phyloP scores from a whole-genome alignment of 345 rosid species.

The Noccaea bulbosa region DNA sequence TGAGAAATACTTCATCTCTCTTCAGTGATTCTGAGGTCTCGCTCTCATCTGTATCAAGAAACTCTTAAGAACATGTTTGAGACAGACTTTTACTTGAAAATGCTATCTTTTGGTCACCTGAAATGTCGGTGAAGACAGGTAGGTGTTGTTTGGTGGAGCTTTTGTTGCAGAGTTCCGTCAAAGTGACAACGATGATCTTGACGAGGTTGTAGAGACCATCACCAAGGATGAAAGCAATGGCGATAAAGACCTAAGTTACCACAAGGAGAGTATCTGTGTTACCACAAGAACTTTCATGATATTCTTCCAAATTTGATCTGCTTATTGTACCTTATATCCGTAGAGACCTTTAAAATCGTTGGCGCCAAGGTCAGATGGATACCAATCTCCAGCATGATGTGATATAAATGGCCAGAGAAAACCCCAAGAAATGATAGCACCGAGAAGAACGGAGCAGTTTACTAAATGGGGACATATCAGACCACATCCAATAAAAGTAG shows the following conservation, averaged over 20 bases:
- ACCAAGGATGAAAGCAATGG: conserved; percentile 76
- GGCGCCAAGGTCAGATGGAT: conserved; percentile 68
- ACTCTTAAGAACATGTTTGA: not conserved
- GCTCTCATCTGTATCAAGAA: conserved; percentile 43
- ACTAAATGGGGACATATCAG: conserved; percentile 91
- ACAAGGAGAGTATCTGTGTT: no score
- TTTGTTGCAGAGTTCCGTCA: conserved; percentile 57
- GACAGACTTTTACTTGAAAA: not conserved
- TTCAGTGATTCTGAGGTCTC: conserved; percentile 52
- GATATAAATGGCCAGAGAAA: conserved; percentile 83
- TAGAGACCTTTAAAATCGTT: conserved; percentile 87
- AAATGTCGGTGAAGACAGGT: conserved; percentile 37
- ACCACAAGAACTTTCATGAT: no score
- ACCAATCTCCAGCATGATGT: conserved; percentile 74
- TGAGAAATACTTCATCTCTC: conserved; percentile 66
- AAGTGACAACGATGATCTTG: conserved; percentile 63
- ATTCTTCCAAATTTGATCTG: no score
- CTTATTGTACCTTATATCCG: conserved; percentile 68
- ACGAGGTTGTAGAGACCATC: conserved; percentile 84
- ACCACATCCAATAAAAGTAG: conserved; percentile 92
- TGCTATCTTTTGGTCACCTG: no score
- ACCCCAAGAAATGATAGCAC: conserved; percentile 87
- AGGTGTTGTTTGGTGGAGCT: conserved; percentile 52
- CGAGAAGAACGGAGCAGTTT: conserved; percentile 78
- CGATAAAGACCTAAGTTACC: conserved; percentile 62